Percentiles rank a stretch among this genome's conserved stretches.
These are phyloP conservation scores for Nicotiana knightiana DNA, from an alignment of 257 asterid species.

Conservation along the genomic window DNA sequence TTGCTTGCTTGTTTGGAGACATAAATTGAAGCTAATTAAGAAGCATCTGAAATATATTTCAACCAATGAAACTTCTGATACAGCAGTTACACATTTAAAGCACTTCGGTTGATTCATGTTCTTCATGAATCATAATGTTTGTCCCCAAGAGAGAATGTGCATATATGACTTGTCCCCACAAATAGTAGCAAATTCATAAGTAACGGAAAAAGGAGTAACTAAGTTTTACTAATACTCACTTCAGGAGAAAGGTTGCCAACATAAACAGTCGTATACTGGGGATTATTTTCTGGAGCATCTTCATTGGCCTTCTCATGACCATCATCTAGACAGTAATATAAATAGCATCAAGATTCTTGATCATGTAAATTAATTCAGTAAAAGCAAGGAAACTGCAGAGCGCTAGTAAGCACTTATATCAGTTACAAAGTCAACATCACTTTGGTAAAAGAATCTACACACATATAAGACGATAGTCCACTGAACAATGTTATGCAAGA, in stretches of 20 bases:
- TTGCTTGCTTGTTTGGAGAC: background rate
- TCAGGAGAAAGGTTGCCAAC: slow-evolving; percentile 86
- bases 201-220: background rate
- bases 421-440: background rate
- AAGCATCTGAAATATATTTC: background rate
- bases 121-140: background rate
- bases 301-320: slow-evolving; percentile 52
- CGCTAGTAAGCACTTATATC: background rate
- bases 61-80: background rate
- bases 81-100: background rate
- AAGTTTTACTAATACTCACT: slow-evolving; percentile 30
- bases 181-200: background rate
- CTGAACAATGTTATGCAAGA: background rate
- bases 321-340: slow-evolving; percentile 43
- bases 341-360: background rate
- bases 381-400: background rate
- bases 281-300: slow-evolving; percentile 77
- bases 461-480: background rate
- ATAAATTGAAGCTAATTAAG: background rate
- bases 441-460: background rate
- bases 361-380: background rate
- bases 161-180: background rate
- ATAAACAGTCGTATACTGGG: slow-evolving; percentile 72
- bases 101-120: background rate
- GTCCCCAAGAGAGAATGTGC: background rate